phyloP scores from a whole-genome alignment of 768 basidiomycete genomes.

The Russula abietina region DNA sequence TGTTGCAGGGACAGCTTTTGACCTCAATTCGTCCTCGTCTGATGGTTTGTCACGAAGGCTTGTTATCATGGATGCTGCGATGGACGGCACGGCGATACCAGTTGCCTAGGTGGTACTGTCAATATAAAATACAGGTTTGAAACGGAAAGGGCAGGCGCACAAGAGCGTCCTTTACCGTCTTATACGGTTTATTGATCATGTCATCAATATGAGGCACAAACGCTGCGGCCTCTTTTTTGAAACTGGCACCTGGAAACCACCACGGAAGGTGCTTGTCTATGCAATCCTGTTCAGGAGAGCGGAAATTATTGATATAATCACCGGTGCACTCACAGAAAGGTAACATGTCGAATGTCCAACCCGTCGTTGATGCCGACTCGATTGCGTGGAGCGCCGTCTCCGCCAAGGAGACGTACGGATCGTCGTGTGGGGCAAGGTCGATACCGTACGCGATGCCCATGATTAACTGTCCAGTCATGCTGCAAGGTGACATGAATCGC shows the following conservation, averaged over 20 bases:
- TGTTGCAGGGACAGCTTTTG: conserved; percentile 20
- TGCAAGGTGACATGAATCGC: conserved; percentile 11
- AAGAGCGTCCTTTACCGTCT: conserved; percentile 22
- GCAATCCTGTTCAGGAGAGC: not conserved
- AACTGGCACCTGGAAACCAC: conserved; percentile 30
- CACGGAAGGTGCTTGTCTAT: conserved; percentile 26
- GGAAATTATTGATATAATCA: not conserved
- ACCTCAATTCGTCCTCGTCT: conserved; percentile 14
- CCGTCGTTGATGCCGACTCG: conserved; percentile 14
- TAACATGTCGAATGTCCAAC: conserved; percentile 23
- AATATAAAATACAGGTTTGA: not conserved
- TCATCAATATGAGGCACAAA: conserved; percentile 24
- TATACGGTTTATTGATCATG: conserved; percentile 27
- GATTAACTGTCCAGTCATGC: conserved; percentile 23
- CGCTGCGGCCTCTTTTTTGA: conserved; percentile 25
- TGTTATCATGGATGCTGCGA: conserved; percentile 18
- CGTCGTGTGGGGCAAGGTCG: conserved; percentile 22
- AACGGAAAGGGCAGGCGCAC: not conserved
- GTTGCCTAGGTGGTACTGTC: conserved; percentile 3
- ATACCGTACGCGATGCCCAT: conserved; percentile 27
- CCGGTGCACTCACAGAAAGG: conserved; percentile 20
- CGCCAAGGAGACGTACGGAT: conserved; percentile 23
- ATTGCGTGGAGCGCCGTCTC: conserved; percentile 22
- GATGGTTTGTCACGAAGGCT: conserved; percentile 12
- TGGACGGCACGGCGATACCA: conserved; percentile 12